phyloP scores from a whole-genome alignment of 768 basidiomycete genomes.

The Hygrophorus russula region DNA sequence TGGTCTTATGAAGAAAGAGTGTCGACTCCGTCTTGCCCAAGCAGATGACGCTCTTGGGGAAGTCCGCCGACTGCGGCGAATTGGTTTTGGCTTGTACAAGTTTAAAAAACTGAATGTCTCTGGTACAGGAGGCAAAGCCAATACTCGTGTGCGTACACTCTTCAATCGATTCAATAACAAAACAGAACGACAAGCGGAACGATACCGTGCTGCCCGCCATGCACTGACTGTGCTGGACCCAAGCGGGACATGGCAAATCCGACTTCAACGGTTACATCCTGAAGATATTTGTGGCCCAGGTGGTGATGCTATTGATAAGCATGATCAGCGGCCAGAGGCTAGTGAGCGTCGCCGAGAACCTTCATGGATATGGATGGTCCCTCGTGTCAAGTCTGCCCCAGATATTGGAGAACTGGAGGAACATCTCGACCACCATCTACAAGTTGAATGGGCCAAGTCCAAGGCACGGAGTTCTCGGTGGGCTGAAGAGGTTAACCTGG shows the following conservation, averaged over 20 bases:
- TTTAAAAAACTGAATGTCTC: neutral
- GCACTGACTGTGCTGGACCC: neutral
- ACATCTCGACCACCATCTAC: slow-evolving; percentile 5
- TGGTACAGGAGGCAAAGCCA: neutral
- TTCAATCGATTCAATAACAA: slow-evolving; percentile 2
- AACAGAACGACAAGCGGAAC: neutral
- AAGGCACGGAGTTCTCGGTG: slow-evolving; percentile 13
- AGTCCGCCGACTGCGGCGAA: slow-evolving; percentile 4
- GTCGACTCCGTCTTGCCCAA: slow-evolving; percentile 13
- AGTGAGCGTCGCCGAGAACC: slow-evolving; percentile 1
- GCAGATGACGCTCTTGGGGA: slow-evolving; percentile 15
- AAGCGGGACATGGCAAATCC: neutral
- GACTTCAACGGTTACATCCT: neutral
- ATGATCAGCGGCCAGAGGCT: too few species aligned
- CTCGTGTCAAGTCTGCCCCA: neutral
- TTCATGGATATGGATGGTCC: slow-evolving; percentile 6
- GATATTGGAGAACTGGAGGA: neutral
- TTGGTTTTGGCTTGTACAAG: neutral
- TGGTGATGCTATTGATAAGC: neutral
- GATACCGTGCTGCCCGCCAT: slow-evolving; percentile 1
- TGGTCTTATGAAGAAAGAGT: slow-evolving; percentile 10
- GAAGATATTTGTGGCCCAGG: slow-evolving; percentile 1
- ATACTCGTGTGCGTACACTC: neutral
- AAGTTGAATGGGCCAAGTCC: slow-evolving; percentile 17
- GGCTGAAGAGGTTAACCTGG: slow-evolving; percentile 17